These are phyloP conservation scores for Yamadazyma sp. DNA, from an alignment of 805 yeast genomes.

Conservation along the genomic window DNA sequence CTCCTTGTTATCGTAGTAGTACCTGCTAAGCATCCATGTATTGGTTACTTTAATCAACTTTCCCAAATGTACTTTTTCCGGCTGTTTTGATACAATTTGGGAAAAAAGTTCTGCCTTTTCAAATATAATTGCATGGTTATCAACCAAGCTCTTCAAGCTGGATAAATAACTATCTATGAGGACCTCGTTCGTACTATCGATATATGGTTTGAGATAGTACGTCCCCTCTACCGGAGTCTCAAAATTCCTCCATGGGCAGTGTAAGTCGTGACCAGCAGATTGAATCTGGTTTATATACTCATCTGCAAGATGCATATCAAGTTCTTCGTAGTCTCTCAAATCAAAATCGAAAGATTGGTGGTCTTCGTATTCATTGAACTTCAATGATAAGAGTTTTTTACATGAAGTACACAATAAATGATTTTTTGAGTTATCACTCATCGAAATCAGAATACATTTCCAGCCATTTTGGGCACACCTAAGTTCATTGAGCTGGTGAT, in stretches of 20 bases:
- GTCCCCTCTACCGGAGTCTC: slow-evolving; percentile 33
- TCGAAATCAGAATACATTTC: slow-evolving; percentile 40
- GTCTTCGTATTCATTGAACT: slow-evolving; percentile 23
- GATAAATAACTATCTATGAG: slow-evolving; percentile 29
- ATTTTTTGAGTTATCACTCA: slow-evolving; percentile 25
- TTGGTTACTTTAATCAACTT: slow-evolving; percentile 25
- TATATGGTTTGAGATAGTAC: slow-evolving; percentile 36
- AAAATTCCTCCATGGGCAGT: slow-evolving; percentile 39
- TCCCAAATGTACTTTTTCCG: neutral
- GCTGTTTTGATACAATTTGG: neutral
- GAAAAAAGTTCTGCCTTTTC: slow-evolving; percentile 10
- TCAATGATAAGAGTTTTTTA: slow-evolving; percentile 26
- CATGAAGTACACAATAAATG: slow-evolving; percentile 36
- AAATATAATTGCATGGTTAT: slow-evolving; percentile 17
- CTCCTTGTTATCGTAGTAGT: slow-evolving; percentile 36
- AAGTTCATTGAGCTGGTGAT: slow-evolving; percentile 41
- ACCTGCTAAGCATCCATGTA: slow-evolving; percentile 30
- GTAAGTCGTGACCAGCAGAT: slow-evolving; percentile 25
- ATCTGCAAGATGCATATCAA: slow-evolving; percentile 23
- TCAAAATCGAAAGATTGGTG: slow-evolving; percentile 18
- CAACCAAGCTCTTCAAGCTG: slow-evolving; percentile 27
- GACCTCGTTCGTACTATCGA: slow-evolving; percentile 28
- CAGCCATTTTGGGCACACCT: slow-evolving; percentile 54
- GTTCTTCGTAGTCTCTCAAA: slow-evolving; percentile 22
- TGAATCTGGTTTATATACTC: slow-evolving; percentile 28